Conservation (phyloP, 2,329 filamentous ascomycete species). For the Botrytis fabae region DNA sequence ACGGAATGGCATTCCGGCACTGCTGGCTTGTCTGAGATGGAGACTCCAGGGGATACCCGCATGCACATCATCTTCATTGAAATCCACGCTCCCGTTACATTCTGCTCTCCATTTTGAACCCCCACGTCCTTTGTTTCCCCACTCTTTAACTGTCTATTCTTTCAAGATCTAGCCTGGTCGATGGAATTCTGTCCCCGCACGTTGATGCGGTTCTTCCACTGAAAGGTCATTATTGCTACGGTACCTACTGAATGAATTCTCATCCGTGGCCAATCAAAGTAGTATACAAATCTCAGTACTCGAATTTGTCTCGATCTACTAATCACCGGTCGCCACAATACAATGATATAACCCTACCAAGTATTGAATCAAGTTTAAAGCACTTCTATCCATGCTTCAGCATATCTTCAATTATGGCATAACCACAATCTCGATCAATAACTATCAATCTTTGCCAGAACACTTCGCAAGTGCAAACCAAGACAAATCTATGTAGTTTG, state of each 20-base stretch:
- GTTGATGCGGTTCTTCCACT: background rate
- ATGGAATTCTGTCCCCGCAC: background rate
- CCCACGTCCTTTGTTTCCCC: background rate
- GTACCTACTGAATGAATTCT: too few relatives aligned
- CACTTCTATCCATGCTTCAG: background rate
- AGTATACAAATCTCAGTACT: background rate
- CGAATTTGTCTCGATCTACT: too few relatives aligned
- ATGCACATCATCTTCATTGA: constrained; percentile 6
- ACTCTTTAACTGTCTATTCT: background rate
- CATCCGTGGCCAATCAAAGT: background rate
- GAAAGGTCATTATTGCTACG: background rate
- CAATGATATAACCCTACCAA: background rate
- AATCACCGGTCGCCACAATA: background rate
- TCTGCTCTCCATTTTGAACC: background rate
- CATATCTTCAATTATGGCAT: background rate
- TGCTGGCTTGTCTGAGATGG: background rate
- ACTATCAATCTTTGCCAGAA: background rate
- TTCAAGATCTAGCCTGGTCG: constrained; percentile 5
- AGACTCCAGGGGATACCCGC: background rate
- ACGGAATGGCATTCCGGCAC: background rate
- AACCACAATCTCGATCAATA: background rate
- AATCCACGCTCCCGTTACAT: background rate
- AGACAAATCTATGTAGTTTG: background rate
- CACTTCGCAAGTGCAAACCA: background rate
- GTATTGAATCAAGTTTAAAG: background rate